A percentile compares a stretch with the other conserved stretches of the same genome.
phyloP scores from a whole-genome alignment of 768 basidiomycete genomes.

The Cystobasidium ongulense region DNA sequence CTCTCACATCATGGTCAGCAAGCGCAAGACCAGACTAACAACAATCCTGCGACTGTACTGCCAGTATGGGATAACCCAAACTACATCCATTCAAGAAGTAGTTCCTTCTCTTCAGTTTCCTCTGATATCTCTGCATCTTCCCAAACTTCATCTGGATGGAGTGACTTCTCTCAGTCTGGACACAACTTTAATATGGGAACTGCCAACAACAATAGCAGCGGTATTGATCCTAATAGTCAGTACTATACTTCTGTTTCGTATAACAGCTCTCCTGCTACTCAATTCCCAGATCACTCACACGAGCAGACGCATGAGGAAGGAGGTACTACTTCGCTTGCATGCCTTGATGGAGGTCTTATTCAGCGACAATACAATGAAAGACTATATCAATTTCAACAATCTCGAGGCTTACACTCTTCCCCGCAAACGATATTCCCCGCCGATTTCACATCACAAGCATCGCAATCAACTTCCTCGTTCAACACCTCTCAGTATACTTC shows the following conservation, averaged over 20 bases:
- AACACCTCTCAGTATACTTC: background rate
- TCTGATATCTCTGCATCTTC: background rate
- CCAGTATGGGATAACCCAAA: background rate
- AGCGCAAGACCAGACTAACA: background rate
- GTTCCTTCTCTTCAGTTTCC: background rate
- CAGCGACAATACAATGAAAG: background rate
- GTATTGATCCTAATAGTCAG: background rate
- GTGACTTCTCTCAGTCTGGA: too few relatives aligned
- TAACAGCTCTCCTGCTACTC: background rate
- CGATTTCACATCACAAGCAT: background rate
- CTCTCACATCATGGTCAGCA: background rate
- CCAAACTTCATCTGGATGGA: background rate
- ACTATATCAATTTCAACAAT: background rate
- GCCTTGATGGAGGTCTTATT: background rate
- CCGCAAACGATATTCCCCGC: background rate
- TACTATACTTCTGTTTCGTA: background rate
- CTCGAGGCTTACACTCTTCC: background rate
- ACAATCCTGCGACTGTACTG: background rate
- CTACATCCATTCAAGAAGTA: background rate
- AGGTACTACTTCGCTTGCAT: background rate
- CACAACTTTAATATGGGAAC: too few relatives aligned
- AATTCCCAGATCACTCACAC: background rate
- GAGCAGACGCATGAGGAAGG: background rate
- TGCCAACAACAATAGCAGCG: too few relatives aligned
- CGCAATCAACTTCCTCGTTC: too few relatives aligned